phyloP scores from a whole-genome alignment of 352 stramenopile genomes.

The Phytophthora idaei region DNA sequence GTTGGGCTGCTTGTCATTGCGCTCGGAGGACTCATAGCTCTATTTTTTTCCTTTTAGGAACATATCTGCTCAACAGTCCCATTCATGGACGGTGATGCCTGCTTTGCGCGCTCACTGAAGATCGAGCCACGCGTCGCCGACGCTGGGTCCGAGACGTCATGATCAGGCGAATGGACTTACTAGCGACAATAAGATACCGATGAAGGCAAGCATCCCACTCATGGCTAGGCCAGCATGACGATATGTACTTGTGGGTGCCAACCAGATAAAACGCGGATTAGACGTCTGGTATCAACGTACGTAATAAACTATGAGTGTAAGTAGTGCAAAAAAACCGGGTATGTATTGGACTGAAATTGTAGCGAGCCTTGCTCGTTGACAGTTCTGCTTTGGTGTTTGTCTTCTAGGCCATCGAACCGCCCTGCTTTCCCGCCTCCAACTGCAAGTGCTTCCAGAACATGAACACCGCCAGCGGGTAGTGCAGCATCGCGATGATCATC shows the following conservation, averaged over 20 bases:
- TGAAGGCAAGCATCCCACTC: not conserved
- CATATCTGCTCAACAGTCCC: conserved; percentile 75
- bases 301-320: conserved; percentile 23
- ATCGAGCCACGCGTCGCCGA: conserved; percentile 81
- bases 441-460: conserved; percentile 41
- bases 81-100: conserved; percentile 69
- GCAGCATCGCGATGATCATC: conserved; percentile 61
- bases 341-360: conserved; percentile 7
- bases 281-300: conserved; percentile 21
- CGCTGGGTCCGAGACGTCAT: conserved; percentile 22
- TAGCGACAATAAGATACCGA: conserved; percentile 4
- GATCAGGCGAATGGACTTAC: not conserved
- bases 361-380: not conserved
- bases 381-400: not conserved
- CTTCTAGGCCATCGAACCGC: conserved; percentile 11
- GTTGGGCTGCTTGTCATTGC: not conserved
- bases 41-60: conserved; percentile 46
- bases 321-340: conserved; percentile 15
- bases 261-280: conserved; percentile 5
- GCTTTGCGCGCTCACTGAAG: conserved; percentile 81
- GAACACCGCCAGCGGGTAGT: conserved; percentile 48
- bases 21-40: conserved; percentile 1
- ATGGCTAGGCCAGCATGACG: not conserved
- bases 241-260: conserved; percentile 1
- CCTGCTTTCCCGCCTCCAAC: conserved; percentile 13